Evolutionary conservation across 1,139 yeast genomes (phyloP).

Genomic region (Geotrichum macrosporum): DNA sequence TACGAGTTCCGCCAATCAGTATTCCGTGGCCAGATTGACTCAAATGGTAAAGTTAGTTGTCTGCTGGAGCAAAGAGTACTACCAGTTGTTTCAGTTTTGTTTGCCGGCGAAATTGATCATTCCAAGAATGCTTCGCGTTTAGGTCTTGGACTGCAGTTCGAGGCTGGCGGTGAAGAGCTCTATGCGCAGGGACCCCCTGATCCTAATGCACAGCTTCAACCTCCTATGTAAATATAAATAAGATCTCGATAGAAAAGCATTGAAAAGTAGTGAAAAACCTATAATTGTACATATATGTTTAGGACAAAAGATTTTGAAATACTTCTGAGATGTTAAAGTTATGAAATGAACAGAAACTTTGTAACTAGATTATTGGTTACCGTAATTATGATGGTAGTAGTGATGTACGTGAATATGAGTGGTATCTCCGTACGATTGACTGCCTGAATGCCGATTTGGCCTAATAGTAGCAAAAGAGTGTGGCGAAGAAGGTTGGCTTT

Average conservation of each 20-base stretch:
- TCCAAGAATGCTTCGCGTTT: background rate
- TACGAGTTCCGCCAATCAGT: slow-evolving; percentile 96
- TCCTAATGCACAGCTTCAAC: background rate
- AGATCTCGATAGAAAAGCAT: too few species aligned
- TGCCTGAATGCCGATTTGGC: too few species aligned
- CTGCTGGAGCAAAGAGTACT: slow-evolving; percentile 67
- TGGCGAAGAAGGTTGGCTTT: too few species aligned
- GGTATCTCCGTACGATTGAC: background rate
- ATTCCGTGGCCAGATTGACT: slow-evolving; percentile 92
- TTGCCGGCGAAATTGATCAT: background rate
- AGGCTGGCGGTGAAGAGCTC: background rate
- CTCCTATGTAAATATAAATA: background rate
- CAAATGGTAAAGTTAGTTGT: slow-evolving; percentile 85
- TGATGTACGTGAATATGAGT: slow-evolving; percentile 3
- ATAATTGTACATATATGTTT: too few species aligned
- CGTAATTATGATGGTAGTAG: slow-evolving; percentile 5
- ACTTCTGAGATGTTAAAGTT: too few species aligned
- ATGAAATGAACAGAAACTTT: too few species aligned
- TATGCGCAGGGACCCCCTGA: background rate
- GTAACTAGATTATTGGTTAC: too few species aligned
- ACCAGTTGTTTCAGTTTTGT: background rate
- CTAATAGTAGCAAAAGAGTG: too few species aligned
- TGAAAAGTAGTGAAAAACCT: too few species aligned
- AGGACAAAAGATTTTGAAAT: too few species aligned
- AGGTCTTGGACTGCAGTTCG: background rate